Base-by-base conservation (phyloP, 2,329 filamentous ascomycete genomes). In the Chrysosporium queenslandicum region DNA sequence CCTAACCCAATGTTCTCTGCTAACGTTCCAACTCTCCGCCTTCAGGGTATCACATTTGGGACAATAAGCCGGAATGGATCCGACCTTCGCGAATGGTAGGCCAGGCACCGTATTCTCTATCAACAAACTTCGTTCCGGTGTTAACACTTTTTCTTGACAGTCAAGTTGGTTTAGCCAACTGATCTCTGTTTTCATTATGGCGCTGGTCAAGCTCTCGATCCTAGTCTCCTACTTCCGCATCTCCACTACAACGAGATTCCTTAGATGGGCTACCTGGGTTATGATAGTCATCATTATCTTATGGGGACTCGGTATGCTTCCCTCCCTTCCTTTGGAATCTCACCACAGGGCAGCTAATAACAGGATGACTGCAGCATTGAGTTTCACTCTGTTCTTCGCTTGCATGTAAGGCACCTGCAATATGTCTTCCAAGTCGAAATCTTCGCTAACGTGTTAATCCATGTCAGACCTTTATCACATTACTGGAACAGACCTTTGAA, bases 21-120 rank as follows among this genome's bases (percentile, higher is more conserved):
- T 34, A 6, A 46, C 34, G 25, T 46, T 12, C 2, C 2, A n/a
- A 45, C 16, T 29, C 27, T 18, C 14, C n/a, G 23, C 11, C 9
- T 12, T 18, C 30, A 58, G 57, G 57, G 9, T 39, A 50, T 37
- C 57, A 58, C 52, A 56, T 56, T 27, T 58, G 55, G 53, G 57
- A 58, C 40, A 52, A 50, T 29, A 58, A 57, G 21, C 52, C 52
- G 12, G 46, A 53, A 43, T 53, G 53, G 53, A 29, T 11, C 6
- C 23, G 29, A 25, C 21, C 46, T 20, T 52, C 53, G n/a, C 48
- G 55, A 34, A 27, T 58, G 39, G 56, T 58, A 55, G 46, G 14
- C 20, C 34, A 11, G 37, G n/a, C 29, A 23, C 25, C n/a, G 18
- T 21, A 18, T 9, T 42, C 12, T 21, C 20, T 16, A 21, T 36